Evolutionary conservation across 2,329 filamentous ascomycete species (phyloP).

Genomic region (Magnaporthiopsis rhizophila): DNA sequence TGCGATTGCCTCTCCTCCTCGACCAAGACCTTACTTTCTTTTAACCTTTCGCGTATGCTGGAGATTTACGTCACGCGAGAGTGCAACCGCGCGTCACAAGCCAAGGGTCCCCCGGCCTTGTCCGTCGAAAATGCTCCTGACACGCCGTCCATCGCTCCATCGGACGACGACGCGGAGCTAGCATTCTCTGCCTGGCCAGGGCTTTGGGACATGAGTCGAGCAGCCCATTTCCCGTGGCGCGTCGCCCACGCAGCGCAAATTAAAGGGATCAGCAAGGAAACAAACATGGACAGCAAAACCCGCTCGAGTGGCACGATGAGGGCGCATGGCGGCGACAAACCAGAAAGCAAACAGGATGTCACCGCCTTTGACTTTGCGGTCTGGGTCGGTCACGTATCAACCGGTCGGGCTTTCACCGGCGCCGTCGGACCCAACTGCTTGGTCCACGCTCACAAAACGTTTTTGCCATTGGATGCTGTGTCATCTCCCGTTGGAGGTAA

Average conservation of each 20-base stretch:
- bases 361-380: not conserved
- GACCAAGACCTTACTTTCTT: not conserved
- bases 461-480: not conserved
- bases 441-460: no score
- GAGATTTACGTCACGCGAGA: not conserved
- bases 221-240: not conserved
- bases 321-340: no score
- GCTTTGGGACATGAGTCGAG: not conserved
- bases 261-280: slow-evolving; percentile 14
- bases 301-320: not conserved
- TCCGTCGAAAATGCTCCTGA: not conserved
- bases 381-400: not conserved
- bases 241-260: not conserved
- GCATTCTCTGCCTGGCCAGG: no score
- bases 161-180: no score
- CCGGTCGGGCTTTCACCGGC: not conserved
- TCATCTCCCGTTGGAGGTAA: not conserved
- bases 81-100: not conserved
- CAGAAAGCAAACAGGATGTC: no score
- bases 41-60: not conserved
- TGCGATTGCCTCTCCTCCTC: not conserved
- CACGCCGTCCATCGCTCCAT: not conserved
- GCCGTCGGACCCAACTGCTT: not conserved
- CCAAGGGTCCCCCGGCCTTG: not conserved
- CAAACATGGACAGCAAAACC: not conserved